Conservation (phyloP, 352 stramenopile genomes). For the Discostella stelligera region DNA sequence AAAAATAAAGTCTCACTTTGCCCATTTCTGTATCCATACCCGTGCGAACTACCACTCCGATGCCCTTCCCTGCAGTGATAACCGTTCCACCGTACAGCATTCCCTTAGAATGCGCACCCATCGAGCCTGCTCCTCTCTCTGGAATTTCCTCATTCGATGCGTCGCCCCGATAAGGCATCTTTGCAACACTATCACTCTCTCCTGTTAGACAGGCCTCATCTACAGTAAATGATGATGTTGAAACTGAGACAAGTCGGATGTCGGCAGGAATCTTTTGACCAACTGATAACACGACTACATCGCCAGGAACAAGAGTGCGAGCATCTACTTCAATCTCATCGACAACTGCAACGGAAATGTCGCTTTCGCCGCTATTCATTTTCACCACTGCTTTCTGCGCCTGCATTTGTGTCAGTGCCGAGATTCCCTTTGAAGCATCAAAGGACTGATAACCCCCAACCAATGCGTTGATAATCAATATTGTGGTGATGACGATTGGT, state of each 20-base stretch:
- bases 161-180: constrained; percentile 40
- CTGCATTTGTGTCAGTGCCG: constrained; percentile 93
- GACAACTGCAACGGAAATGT: constrained; percentile 3
- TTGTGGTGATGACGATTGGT: constrained; percentile 94
- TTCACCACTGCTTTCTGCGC: constrained; percentile 87
- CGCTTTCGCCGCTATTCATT: constrained; percentile 14
- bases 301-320: constrained; percentile 91
- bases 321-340: constrained; percentile 81
- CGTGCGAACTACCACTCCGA: constrained; percentile 92
- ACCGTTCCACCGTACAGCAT: constrained; percentile 98
- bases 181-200: constrained; percentile 82
- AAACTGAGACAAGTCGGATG: constrained; percentile 92
- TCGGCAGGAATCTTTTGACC: constrained; percentile 97
- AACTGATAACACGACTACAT: constrained; percentile 93
- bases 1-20: constrained; percentile 87
- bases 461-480: constrained; percentile 93
- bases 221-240: constrained; percentile 91
- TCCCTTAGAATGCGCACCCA: constrained; percentile 76
- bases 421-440: constrained; percentile 90
- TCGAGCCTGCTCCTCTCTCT: constrained; percentile 17
- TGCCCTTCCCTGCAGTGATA: constrained; percentile 92
- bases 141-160: constrained; percentile 86
- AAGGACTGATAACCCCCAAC: constrained; percentile 94
- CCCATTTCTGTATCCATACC: constrained; percentile 99
- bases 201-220: constrained; percentile 96